Evolutionary conservation across 441 rosid species (phyloP).

Genomic region (Erodium moschatum): DNA sequence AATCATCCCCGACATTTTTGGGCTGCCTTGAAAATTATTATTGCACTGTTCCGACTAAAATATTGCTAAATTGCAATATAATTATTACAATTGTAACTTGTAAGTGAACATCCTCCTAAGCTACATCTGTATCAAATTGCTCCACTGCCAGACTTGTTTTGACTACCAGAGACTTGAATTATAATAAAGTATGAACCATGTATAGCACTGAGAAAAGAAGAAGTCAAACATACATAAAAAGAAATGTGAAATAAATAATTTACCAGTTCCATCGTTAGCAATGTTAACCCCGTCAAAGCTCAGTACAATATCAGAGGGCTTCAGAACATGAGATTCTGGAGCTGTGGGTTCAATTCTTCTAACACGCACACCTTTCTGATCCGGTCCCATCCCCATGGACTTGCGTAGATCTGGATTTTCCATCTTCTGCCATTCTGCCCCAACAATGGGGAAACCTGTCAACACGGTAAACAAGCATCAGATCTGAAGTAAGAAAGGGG

Average conservation of each 20-base stretch:
- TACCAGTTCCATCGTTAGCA: slow-evolving; percentile 97
- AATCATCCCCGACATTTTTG: background rate
- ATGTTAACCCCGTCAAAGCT: slow-evolving; percentile 76
- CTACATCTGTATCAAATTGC: no score
- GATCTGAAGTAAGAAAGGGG: slow-evolving; percentile 2
- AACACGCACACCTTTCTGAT: slow-evolving; percentile 84
- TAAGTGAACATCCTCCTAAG: background rate
- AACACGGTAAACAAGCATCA: background rate
- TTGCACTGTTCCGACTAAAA: background rate
- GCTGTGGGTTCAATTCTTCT: slow-evolving; percentile 89
- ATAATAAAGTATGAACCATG: background rate
- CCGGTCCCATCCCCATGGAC: slow-evolving; percentile 70
- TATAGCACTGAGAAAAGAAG: background rate
- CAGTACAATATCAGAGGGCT: slow-evolving; percentile 76
- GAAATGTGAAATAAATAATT: slow-evolving; percentile 12
- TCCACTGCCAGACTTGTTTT: background rate
- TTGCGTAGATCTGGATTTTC: slow-evolving; percentile 81
- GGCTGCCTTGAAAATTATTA: background rate
- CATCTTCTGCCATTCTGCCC: slow-evolving; percentile 98
- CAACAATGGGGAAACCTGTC: slow-evolving; percentile 78
- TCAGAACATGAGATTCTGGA: slow-evolving; percentile 66
- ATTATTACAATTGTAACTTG: background rate
- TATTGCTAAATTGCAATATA: background rate
- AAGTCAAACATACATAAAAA: background rate
- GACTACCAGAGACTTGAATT: background rate